Evolutionary conservation across 2,329 filamentous ascomycete species (phyloP), one percentile per base, ranked within the genome.

Genomic region (Myriosclerotinia duriaeana): DNA sequence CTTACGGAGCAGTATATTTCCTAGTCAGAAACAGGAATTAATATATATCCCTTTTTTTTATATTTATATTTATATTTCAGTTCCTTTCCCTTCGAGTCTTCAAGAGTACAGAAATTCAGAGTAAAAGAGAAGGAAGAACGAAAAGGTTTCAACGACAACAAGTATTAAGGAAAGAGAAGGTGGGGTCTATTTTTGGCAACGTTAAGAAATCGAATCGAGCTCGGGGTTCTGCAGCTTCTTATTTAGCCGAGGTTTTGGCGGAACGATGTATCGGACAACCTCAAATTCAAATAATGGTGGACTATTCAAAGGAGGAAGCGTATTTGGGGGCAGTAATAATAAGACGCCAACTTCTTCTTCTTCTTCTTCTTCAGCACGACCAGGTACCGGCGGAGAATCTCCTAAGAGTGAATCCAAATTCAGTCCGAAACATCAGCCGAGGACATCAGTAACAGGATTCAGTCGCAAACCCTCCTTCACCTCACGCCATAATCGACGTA

Each of bases 391-490:
- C 65, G 69, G 69, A 56, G 74, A 69, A 48, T 71, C 67, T 46
- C 65, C 67, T 52, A 67, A 69, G 52, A 71, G 66, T 67, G 71
- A 75, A 44, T 70, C 69, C 55, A 66, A 67, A 14, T 67, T 65
- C 26, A 67, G 66, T 46, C 66, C 64, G 20, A 53, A 44, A 38
- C 58, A 66, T 53, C 64, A 68, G 8, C 64, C 65, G 42, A 69
- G 61, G 14, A 68, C 76, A 80, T 83, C 75, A 22, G 22, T 65
- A 81, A 83, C 59, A 82, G 83, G 72, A 75, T 83, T 85, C 73
- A 78, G 80, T 66, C 84, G 83, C 71, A 85, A 84, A 73, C 70
- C 83, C 11, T 85, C 84, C 53, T 80, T 85, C 68, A 81, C 71
- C 48, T 67, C 68, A 17, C 73, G 78, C 67, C 78, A 79, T 60